Percentiles rank a stretch among this genome's conserved stretches.
These are phyloP conservation scores for Cryphonectria radicalis DNA, from an alignment of 2,329 filamentous ascomycete species.

Conservation along the genomic window DNA sequence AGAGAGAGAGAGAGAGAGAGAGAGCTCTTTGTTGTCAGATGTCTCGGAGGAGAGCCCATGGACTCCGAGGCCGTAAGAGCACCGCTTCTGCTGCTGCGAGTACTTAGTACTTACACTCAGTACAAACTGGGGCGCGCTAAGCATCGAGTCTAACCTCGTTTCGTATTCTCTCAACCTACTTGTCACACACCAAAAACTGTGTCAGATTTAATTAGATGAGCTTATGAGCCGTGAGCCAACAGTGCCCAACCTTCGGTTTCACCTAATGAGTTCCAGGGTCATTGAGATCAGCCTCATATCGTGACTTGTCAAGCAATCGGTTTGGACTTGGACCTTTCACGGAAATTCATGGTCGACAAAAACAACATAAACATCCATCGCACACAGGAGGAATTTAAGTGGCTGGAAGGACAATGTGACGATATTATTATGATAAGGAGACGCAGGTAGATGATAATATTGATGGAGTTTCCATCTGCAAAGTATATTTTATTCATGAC, in stretches of 20 bases:
- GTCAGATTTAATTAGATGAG: neutral
- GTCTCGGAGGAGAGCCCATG: neutral
- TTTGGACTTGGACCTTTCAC: neutral
- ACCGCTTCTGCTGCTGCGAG: neutral
- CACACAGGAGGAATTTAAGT: too few species aligned
- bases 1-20: neutral
- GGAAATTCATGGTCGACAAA: too few species aligned
- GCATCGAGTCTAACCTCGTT: slow-evolving; percentile 28
- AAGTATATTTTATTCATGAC: neutral
- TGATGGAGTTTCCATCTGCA: neutral
- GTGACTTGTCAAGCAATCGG: neutral
- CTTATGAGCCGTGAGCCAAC: neutral
- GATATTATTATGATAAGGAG: neutral
- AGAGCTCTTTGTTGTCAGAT: neutral
- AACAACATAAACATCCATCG: too few species aligned
- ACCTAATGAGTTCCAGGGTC: neutral
- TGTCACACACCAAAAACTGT: neutral
- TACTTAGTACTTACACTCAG: too few species aligned
- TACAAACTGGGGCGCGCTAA: neutral
- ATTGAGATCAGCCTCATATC: neutral
- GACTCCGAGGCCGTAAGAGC: neutral
- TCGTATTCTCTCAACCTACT: slow-evolving; percentile 21
- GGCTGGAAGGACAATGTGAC: too few species aligned
- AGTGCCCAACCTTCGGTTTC: neutral
- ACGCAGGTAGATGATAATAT: neutral